A percentile compares a stretch with the other conserved stretches of the same genome.
These are phyloP conservation scores for Inga oerstediana DNA, from an alignment of 306 rosid species.

Conservation along the genomic window DNA sequence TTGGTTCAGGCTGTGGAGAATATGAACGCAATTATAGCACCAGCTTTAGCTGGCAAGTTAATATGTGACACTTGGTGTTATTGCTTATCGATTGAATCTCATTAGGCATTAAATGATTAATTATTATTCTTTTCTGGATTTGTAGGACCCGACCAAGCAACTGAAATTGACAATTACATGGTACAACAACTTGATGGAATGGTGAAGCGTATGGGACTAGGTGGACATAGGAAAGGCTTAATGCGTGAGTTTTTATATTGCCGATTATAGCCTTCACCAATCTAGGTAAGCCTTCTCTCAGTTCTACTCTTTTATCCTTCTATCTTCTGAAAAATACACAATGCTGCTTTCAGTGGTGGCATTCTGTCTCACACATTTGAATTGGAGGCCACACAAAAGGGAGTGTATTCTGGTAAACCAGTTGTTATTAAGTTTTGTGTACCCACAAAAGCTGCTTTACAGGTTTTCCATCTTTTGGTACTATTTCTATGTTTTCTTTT, in stretches of 20 bases:
- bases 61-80: constrained; percentile 39
- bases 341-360: constrained; percentile 62
- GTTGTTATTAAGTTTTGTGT: constrained; percentile 84
- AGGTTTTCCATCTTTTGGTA: constrained; percentile 51
- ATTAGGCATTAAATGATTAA: not conserved
- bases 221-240: constrained; percentile 88
- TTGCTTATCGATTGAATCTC: not conserved
- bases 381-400: constrained; percentile 81
- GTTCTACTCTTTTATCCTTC: constrained; percentile 22
- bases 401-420: constrained; percentile 67
- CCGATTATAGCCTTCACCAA: constrained; percentile 24
- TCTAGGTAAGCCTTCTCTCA: constrained; percentile 1
- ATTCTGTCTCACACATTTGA: constrained; percentile 80
- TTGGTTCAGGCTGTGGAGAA: constrained; percentile 81
- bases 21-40: constrained; percentile 80
- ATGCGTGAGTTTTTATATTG: constrained; percentile 68
- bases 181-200: constrained; percentile 98
- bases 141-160: constrained; percentile 85
- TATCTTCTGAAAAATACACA: not conserved
- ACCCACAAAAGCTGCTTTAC: constrained; percentile 85
- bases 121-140: not conserved
- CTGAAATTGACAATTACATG: constrained; percentile 85
- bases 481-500: constrained; percentile 15
- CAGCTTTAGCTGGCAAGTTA: constrained; percentile 93
- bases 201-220: constrained; percentile 39